These are phyloP conservation scores for Curvularia sp. DNA, from an alignment of 2,329 filamentous ascomycete species.

Conservation along the genomic window DNA sequence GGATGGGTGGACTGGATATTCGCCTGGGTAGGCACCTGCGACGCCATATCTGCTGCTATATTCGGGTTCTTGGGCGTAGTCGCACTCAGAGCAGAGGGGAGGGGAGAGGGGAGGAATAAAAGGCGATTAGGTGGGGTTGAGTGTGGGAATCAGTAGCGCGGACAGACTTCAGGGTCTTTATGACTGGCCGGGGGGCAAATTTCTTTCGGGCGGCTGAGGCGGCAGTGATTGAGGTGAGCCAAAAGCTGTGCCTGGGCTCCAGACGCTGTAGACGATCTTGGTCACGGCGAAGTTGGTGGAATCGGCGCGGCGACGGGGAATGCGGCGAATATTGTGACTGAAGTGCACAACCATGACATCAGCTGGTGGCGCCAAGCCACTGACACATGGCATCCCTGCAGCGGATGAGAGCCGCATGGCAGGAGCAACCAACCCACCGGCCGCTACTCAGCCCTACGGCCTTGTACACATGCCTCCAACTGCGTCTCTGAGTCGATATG, in stretches of 20 bases:
- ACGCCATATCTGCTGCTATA: slow-evolving; percentile 42
- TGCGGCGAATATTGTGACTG: slow-evolving; percentile 29
- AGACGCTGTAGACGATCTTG: slow-evolving; percentile 9
- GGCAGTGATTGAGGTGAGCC: not conserved
- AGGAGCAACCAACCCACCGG: slow-evolving; percentile 18
- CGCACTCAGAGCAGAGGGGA: not conserved
- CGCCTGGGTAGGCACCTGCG: slow-evolving; percentile 44
- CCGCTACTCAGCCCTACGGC: slow-evolving; percentile 23
- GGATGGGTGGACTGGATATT: slow-evolving; percentile 66
- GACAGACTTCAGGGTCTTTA: slow-evolving; percentile 23
- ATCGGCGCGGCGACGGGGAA: slow-evolving; percentile 7
- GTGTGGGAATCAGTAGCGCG: slow-evolving; percentile 28
- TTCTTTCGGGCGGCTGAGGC: slow-evolving; percentile 10
- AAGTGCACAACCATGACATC: slow-evolving; percentile 23
- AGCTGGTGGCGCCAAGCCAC: slow-evolving; percentile 19
- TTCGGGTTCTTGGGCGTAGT: slow-evolving; percentile 5
- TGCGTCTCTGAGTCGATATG: not conserved
- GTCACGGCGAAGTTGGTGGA: slow-evolving; percentile 17
- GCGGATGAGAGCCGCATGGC: slow-evolving; percentile 21
- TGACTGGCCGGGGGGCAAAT: slow-evolving; percentile 39
- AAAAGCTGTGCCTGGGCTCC: not conserved
- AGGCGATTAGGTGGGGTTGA: slow-evolving; percentile 34
- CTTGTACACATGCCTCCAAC: not conserved
- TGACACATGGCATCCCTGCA: slow-evolving; percentile 26
- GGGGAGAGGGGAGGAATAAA: slow-evolving; percentile 26